Conservation (phyloP, 768 basidiomycete species). For the Boletus patriciae region DNA sequence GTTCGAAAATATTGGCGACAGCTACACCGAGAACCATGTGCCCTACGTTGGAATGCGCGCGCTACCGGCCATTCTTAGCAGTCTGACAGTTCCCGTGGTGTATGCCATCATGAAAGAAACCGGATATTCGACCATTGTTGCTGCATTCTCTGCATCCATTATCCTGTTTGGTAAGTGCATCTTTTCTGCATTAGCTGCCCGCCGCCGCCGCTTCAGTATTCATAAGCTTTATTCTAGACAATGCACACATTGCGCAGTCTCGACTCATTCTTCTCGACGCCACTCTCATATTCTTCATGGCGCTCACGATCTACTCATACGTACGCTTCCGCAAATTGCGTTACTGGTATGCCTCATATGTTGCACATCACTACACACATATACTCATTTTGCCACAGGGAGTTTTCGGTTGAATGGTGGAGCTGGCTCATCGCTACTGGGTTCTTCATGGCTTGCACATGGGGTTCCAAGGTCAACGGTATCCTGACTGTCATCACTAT, state of each 20-base stretch:
- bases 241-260: constrained; percentile 94
- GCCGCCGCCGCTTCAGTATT: background rate
- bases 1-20: constrained; percentile 95
- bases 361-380: background rate
- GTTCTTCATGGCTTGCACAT: constrained; percentile 90
- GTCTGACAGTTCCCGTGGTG: constrained; percentile 86
- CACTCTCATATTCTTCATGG: constrained; percentile 92
- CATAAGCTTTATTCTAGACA: constrained; percentile 57
- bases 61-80: constrained; percentile 87
- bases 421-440: constrained; percentile 90
- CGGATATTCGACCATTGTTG: constrained; percentile 89
- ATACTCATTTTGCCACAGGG: constrained; percentile 45
- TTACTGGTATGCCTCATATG: constrained; percentile 57
- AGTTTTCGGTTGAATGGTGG: constrained; percentile 93
- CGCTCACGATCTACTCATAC: constrained; percentile 90
- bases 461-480: constrained; percentile 98
- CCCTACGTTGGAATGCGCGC: constrained; percentile 94
- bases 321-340: constrained; percentile 93
- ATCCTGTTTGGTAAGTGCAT: constrained; percentile 78
- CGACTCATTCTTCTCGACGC: constrained; percentile 96
- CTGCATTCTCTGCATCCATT: constrained; percentile 84
- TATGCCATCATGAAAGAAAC: constrained; percentile 98
- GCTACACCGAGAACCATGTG: constrained; percentile 81
- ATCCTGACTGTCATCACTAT: constrained; percentile 86
- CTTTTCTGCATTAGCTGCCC: background rate